A percentile compares a stretch with the other conserved stretches of the same genome.
Conservation (phyloP, 2,329 filamentous ascomycete genomes). For the Ramichloridium luteum region DNA sequence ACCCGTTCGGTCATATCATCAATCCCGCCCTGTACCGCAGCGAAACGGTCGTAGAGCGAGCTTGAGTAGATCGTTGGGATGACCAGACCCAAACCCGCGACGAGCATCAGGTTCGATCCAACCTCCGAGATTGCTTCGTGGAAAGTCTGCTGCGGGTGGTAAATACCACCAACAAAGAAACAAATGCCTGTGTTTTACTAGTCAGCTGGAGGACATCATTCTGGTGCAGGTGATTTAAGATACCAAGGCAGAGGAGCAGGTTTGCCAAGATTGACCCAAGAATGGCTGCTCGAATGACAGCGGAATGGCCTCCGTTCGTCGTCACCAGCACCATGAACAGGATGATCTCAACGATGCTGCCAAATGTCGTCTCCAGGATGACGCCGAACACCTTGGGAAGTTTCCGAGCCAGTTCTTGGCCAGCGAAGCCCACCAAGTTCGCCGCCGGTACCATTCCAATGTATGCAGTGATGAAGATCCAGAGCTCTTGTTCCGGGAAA, state of each 20-base stretch:
- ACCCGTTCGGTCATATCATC: constrained; percentile 32
- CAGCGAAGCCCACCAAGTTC: constrained; percentile 47
- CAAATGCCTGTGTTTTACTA: constrained; percentile 37
- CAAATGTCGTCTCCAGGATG: constrained; percentile 41
- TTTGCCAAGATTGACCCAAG: constrained; percentile 73
- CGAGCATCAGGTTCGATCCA: constrained; percentile 62
- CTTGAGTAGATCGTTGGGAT: constrained; percentile 44
- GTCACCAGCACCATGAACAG: constrained; percentile 64
- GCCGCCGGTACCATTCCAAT: constrained; percentile 40
- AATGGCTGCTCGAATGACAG: constrained; percentile 71
- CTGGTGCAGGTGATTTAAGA: constrained; percentile 4
- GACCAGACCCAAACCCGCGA: constrained; percentile 49
- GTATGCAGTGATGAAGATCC: constrained; percentile 38
- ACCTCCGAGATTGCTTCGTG: constrained; percentile 67
- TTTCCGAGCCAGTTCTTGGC: constrained; percentile 59
- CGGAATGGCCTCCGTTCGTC: constrained; percentile 19
- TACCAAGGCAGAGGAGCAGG: constrained; percentile 65
- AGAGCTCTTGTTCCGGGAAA: constrained; percentile 24
- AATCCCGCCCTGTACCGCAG: constrained; percentile 29
- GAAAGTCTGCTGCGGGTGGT: constrained; percentile 57
- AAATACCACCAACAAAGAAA: constrained; percentile 65
- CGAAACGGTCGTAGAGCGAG: constrained; percentile 8
- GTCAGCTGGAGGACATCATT: not conserved
- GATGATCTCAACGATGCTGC: constrained; percentile 67
- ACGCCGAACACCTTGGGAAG: constrained; percentile 60